Conservation (phyloP, 306 rosid species). For the Dalbergia oliveri region DNA sequence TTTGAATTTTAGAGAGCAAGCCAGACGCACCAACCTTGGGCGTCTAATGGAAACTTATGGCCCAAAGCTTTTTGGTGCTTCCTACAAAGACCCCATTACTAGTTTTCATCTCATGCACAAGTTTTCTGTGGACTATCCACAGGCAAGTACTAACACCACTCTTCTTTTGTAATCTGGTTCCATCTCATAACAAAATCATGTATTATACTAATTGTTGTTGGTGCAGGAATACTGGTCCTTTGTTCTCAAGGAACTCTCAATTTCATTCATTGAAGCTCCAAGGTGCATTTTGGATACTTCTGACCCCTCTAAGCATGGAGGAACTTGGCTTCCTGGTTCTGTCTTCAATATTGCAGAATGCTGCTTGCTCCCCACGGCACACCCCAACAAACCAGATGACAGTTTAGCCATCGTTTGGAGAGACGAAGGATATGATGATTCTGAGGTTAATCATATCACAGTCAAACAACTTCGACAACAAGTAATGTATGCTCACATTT, state of each 20-base stretch:
- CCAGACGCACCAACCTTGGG: slow-evolving; percentile 70
- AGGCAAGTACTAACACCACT: slow-evolving; percentile 47
- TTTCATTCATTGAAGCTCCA: slow-evolving; percentile 68
- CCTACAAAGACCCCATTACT: slow-evolving; percentile 78
- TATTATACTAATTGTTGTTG: neutral
- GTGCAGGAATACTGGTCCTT: slow-evolving; percentile 84
- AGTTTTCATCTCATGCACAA: slow-evolving; percentile 73
- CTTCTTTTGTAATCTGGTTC: neutral
- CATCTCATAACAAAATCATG: neutral
- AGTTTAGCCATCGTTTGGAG: slow-evolving; percentile 82
- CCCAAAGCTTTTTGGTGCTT: slow-evolving; percentile 66
- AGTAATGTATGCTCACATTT: slow-evolving; percentile 71
- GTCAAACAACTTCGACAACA: slow-evolving; percentile 78
- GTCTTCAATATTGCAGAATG: slow-evolving; percentile 85
- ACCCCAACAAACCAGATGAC: slow-evolving; percentile 66
- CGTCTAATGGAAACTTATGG: slow-evolving; percentile 74
- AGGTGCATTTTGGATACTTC: slow-evolving; percentile 68
- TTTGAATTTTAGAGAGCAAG: slow-evolving; percentile 52
- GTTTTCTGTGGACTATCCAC: slow-evolving; percentile 68
- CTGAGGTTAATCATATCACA: slow-evolving; percentile 63
- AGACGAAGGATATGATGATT: slow-evolving; percentile 73
- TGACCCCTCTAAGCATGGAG: slow-evolving; percentile 61
- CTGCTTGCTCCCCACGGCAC: slow-evolving; percentile 65
- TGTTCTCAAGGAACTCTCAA: slow-evolving; percentile 71
- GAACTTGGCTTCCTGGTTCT: slow-evolving; percentile 82